Evolutionary conservation across 1,284 basidiomycete genomes (phyloP), one percentile per base, ranked within the genome.

Genomic region (Rhodotorula sp.): DNA sequence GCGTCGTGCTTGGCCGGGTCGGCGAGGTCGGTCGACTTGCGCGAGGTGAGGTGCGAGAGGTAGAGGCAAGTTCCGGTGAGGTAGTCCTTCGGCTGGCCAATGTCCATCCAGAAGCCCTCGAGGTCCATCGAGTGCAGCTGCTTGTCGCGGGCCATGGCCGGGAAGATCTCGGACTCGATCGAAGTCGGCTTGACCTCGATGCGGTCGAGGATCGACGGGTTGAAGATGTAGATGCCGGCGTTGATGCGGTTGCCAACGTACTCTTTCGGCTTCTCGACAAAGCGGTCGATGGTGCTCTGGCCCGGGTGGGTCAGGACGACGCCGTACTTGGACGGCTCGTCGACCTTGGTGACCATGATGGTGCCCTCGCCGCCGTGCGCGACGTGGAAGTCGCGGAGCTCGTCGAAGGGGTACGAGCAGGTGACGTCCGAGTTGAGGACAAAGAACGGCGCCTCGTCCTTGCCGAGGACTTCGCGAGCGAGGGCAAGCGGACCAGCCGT

Each of bases 171-270:
- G 78, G 83, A 83, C 79, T 85, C 84, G 77, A 85, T 85, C 50
- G 84, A 85, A 23, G 84, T 85, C 14, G 84, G 84, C 77, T 82
- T 82, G 72, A 70, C 82, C 80, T 85, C 83, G 70, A 85, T 85
- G 66, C 84, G 81, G 78, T 84, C 78, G 66, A 85, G 80, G 59
- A 85, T 80, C 54, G 79, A 81, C 18, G 84, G 84, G 82, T 84
- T 84, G 83, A 85, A 85, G 78, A 85, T 84, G 81, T 85, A 85
- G 81, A 85, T 85, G 79, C 84, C 84, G 70, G 84, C 84, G 80
- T 85, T 85, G 81, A 85, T 85, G 68, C 84, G 79, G 82, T 85
- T 85, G 59, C 84, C 84, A 67, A 85, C 84, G 69, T 84, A 85
- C 74, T 84, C 83, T 70, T 84, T 83, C 48, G 84, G 84, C 80